phyloP scores from a whole-genome alignment of 495 filamentous ascomycete genomes.

The Astrothelium macrocarpum region DNA sequence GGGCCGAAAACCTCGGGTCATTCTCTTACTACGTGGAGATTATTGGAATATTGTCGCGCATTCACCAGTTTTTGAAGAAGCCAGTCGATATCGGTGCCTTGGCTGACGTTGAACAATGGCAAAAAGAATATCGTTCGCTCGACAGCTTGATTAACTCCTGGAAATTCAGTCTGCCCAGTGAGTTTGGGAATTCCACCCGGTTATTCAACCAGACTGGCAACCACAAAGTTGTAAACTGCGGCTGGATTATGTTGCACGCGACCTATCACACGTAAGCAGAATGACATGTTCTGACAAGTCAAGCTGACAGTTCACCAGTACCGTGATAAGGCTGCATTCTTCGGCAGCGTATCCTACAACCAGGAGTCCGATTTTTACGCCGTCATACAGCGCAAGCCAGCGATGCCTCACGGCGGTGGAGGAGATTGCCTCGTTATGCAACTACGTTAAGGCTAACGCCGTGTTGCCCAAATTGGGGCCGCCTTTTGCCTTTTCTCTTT shows the following conservation, averaged over 20 bases:
- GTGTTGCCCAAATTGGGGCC: slow-evolving; percentile 73
- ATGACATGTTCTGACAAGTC: slow-evolving; percentile 3
- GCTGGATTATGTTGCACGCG: slow-evolving; percentile 85
- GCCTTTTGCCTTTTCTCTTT: slow-evolving; percentile 80
- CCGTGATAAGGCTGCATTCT: slow-evolving; percentile 83
- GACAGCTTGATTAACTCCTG: slow-evolving; percentile 67
- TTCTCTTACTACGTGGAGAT: slow-evolving; percentile 84
- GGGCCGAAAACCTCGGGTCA: slow-evolving; percentile 70
- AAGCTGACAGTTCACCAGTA: slow-evolving; percentile 41
- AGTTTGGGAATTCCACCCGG: slow-evolving; percentile 71
- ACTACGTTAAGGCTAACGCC: slow-evolving; percentile 60
- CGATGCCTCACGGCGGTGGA: slow-evolving; percentile 73
- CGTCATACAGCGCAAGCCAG: slow-evolving; percentile 72
- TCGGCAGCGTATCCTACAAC: slow-evolving; percentile 86
- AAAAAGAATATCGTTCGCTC: slow-evolving; percentile 72
- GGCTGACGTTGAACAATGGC: slow-evolving; percentile 80
- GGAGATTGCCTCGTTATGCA: slow-evolving; percentile 66
- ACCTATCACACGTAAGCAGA: slow-evolving; percentile 56
- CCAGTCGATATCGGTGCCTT: slow-evolving; percentile 79
- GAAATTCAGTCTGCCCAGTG: slow-evolving; percentile 71
- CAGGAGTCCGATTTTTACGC: slow-evolving; percentile 73
- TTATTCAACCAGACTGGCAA: slow-evolving; percentile 54
- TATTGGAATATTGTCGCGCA: slow-evolving; percentile 71
- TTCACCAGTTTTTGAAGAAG: slow-evolving; percentile 75
- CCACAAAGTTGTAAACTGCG: slow-evolving; percentile 58